These are phyloP conservation scores for Aspergillus incahuasiensis DNA, from an alignment of 495 filamentous ascomycete species.

Conservation along the genomic window DNA sequence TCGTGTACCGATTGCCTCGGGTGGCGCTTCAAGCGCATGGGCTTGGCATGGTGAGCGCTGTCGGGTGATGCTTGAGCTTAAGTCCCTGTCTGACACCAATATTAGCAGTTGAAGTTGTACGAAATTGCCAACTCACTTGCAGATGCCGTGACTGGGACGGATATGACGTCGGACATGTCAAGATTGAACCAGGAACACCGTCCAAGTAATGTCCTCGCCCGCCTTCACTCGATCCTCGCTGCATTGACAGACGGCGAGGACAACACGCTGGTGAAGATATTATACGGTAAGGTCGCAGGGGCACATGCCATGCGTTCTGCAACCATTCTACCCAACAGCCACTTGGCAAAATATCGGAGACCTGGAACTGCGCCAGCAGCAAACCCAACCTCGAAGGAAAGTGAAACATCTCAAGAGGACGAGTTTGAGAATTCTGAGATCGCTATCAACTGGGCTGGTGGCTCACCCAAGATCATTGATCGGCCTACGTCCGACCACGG, in stretches of 20 bases:
- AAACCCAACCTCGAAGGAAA: no score
- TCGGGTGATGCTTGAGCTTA: background rate
- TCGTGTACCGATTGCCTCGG: conserved; percentile 35
- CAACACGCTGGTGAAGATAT: conserved; percentile 22
- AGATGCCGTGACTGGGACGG: conserved; percentile 33
- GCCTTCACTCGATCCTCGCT: conserved; percentile 29
- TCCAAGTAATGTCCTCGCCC: conserved; percentile 27
- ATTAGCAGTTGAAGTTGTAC: conserved; percentile 42
- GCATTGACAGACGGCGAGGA: conserved; percentile 32
- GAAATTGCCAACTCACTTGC: conserved; percentile 44
- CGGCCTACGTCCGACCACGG: background rate
- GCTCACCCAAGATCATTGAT: background rate
- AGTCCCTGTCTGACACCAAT: background rate
- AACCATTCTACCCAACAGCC: background rate
- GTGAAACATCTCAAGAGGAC: no score
- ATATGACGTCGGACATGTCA: conserved; percentile 7
- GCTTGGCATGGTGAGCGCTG: conserved; percentile 27
- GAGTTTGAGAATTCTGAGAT: background rate
- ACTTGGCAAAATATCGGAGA: background rate
- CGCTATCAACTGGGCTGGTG: background rate
- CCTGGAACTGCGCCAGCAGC: background rate
- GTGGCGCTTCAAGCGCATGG: conserved; percentile 34
- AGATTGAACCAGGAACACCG: conserved; percentile 17
- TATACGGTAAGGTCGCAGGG: conserved; percentile 27
- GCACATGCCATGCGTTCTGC: conserved; percentile 10